Evolutionary conservation across 345 rosid genomes (phyloP).

Genomic region (Gossypium mustelinum): DNA sequence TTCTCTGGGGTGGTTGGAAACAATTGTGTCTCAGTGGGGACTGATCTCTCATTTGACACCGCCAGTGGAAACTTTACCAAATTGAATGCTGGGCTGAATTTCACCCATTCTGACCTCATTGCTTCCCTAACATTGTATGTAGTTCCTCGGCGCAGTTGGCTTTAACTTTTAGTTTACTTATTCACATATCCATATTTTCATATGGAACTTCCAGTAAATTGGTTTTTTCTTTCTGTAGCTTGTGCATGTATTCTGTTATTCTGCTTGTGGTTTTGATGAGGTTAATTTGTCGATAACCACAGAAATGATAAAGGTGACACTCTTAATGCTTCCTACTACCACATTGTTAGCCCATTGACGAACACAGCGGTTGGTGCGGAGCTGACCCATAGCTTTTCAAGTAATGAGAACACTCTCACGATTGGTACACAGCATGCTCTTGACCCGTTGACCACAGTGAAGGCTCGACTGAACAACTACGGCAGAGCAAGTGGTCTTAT

Average conservation of each 20-base stretch:
- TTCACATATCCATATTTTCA: too few species aligned
- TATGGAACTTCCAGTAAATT: not conserved
- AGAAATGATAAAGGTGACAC: conserved; percentile 84
- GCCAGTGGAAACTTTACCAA: not conserved
- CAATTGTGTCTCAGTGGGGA: conserved; percentile 1
- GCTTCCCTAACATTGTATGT: not conserved
- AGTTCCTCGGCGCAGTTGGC: not conserved
- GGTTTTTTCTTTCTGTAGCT: not conserved
- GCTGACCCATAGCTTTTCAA: conserved; percentile 67
- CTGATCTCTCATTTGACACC: conserved; percentile 2
- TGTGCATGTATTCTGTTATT: not conserved
- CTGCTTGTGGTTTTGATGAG: not conserved
- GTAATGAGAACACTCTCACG: conserved; percentile 63
- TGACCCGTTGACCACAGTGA: conserved; percentile 73
- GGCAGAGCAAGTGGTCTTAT: conserved; percentile 73
- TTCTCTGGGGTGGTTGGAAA: conserved; percentile 3
- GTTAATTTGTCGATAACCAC: conserved; percentile 3
- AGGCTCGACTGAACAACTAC: conserved; percentile 65
- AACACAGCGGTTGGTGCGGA: conserved; percentile 82
- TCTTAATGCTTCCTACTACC: conserved; percentile 70
- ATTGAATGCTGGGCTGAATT: conserved; percentile 5
- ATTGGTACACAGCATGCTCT: conserved; percentile 66
- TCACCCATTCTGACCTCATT: not conserved
- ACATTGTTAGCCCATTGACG: conserved; percentile 49
- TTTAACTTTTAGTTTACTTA: not conserved